Conservation (phyloP, 306 rosid species). For the Ormosia semicastrata region DNA sequence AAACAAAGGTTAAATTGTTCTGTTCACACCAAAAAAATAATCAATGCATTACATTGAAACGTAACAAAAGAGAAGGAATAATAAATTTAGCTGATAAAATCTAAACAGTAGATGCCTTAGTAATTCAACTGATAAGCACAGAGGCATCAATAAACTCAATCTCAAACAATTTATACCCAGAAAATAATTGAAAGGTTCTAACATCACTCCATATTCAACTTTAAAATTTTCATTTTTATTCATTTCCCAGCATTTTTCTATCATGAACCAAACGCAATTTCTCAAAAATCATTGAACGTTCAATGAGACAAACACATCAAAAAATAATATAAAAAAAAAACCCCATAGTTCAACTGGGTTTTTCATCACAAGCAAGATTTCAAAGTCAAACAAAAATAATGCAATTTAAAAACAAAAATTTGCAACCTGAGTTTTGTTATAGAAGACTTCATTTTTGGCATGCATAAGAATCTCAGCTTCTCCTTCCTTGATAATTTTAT, state of each 20-base stretch:
- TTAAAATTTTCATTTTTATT: neutral
- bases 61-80: neutral
- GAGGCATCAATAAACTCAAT: neutral
- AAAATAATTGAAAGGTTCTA: neutral
- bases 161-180: neutral
- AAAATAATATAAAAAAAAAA: neutral
- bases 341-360: neutral
- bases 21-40: neutral
- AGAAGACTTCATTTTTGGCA: conserved; percentile 85
- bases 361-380: neutral
- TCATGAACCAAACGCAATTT: neutral
- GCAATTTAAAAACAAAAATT: conserved; percentile 17
- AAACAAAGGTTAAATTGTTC: neutral
- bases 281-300: neutral
- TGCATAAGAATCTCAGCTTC: conserved; percentile 99
- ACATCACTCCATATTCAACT: neutral
- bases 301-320: neutral
- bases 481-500: conserved; percentile 78
- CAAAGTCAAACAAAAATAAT: neutral
- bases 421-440: conserved; percentile 85
- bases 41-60: neutral
- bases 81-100: neutral
- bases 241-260: neutral
- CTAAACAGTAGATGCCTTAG: neutral
- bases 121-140: neutral